Conservation (phyloP, 2,329 filamentous ascomycete genomes). For the Cytospora chrysosperma region DNA sequence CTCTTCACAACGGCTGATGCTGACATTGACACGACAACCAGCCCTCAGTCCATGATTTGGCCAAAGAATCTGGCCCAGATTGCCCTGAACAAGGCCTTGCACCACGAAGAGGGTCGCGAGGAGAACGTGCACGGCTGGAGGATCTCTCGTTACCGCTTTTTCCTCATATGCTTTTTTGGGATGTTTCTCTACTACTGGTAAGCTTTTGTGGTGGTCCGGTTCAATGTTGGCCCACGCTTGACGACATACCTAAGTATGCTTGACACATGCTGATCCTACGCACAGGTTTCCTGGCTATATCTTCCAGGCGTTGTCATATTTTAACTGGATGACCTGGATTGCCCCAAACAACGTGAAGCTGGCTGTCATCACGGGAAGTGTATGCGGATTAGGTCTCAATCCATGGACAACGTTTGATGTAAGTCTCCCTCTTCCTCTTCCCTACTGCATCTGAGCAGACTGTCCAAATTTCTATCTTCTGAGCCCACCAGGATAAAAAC, state of each 20-base stretch:
- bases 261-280: not conserved
- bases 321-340: slow-evolving; percentile 57
- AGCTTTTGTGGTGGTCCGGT: not conserved
- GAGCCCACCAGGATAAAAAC: slow-evolving; percentile 12
- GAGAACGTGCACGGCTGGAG: slow-evolving; percentile 41
- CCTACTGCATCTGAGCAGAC: not conserved
- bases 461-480: slow-evolving; percentile 20
- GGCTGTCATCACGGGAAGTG: slow-evolving; percentile 33
- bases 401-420: slow-evolving; percentile 43
- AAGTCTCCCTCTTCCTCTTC: slow-evolving; percentile 33
- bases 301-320: slow-evolving; percentile 45
- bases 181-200: slow-evolving; percentile 49
- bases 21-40: not conserved
- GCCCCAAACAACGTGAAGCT: slow-evolving; percentile 40
- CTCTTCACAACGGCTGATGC: not conserved
- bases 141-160: slow-evolving; percentile 47
- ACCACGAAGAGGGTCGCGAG: slow-evolving; percentile 40
- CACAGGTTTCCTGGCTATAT: slow-evolving; percentile 49
- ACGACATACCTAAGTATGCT: too few relatives aligned
- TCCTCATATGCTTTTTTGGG: slow-evolving; percentile 40
- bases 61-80: slow-evolving; percentile 47
- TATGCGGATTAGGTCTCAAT: slow-evolving; percentile 37
- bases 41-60: slow-evolving; percentile 51
- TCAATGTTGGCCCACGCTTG: not conserved
- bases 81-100: slow-evolving; percentile 48